Base-by-base conservation (phyloP, 371 early-diverging fungal species). In the Ecytonucleospora hepatopenaei region DNA sequence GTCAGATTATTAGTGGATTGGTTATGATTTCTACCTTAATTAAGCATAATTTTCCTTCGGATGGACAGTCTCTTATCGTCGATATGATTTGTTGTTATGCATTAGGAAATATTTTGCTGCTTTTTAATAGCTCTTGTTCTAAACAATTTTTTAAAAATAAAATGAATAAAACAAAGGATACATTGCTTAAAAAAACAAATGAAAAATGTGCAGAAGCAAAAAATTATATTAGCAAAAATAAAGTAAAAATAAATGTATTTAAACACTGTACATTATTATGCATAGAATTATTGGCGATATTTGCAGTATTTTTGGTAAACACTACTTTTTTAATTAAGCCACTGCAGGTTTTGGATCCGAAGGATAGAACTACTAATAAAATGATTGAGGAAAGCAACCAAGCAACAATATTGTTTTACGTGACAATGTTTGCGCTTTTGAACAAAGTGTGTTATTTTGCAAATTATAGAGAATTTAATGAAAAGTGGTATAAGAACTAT, bases 401-500 rank as follows among this genome's bases (percentile, higher is more conserved):
- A 8, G 15, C 48, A 3, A 33, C 58, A n/a, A 8, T 58, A 8
- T 19, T 48, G 30, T 58, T 58, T 48, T 31, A n/a, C 15, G 21
- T 30, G 30, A 58, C 48, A 17, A 31, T 58, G 58, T 33, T 17
- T 16, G 3, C 21, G 48, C 5, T 48, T 51, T 26, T 60, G 28
- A 5, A 26, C 48, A 60, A 60, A 48, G 47, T 24, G 27, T 47
- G 4, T 30, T 19, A 56, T 28, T 46, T 60, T 31, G 31, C 51
- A 23, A 24, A 60, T 51, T 60, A 16, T 48, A 5, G 51, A 17
- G 21, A 59, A 60, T 60, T 16, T 31, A 60, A 27, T 56, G 21
- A 60, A 23, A 19, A 3, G 15, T 12, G 60, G 21, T 12, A 17
- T 5, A 49, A 8, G 8, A 60, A 60, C 31, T 12, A 16, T 5